Conservation (phyloP, 2,329 filamentous ascomycete genomes). For the Ascochyta clinopodiicola region DNA sequence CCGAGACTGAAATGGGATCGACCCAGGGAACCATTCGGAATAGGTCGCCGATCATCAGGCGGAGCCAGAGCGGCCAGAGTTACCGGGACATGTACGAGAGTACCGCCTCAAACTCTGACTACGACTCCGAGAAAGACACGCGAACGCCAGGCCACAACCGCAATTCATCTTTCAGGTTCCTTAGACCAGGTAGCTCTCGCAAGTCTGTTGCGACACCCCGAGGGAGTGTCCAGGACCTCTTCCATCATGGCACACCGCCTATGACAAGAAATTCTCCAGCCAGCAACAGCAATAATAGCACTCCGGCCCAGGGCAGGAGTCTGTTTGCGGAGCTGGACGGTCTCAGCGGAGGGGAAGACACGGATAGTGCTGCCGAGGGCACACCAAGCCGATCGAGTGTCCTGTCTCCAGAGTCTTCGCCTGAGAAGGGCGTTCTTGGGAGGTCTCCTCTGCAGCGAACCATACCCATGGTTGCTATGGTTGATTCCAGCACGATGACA, state of each 20-base stretch:
- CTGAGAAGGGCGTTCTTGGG: conserved; percentile 35
- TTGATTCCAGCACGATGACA: conserved; percentile 68
- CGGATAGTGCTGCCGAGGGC: conserved; percentile 43
- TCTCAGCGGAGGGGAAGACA: conserved; percentile 74
- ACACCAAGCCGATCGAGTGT: conserved; percentile 45
- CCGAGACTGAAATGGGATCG: conserved; percentile 76
- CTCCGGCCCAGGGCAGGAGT: conserved; percentile 70
- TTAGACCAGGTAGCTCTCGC: conserved; percentile 66
- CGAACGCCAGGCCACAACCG: conserved; percentile 70
- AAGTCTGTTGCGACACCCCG: conserved; percentile 58
- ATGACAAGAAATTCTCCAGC: conserved; percentile 61
- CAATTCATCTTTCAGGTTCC: conserved; percentile 74
- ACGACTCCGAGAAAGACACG: conserved; percentile 69
- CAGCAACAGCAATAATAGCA: conserved; percentile 53
- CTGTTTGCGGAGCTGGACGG: conserved; percentile 90
- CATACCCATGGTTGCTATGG: conserved; percentile 54
- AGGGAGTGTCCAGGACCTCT: conserved; percentile 61
- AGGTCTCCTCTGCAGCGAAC: conserved; percentile 33
- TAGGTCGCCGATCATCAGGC: conserved; percentile 54
- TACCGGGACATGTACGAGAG: conserved; percentile 78
- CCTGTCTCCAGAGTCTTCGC: conserved; percentile 42
- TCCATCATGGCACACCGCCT: conserved; percentile 66
- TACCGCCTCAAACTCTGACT: conserved; percentile 85
- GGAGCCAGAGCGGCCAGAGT: conserved; percentile 54
- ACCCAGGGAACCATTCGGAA: conserved; percentile 39